A percentile compares a stretch with the other conserved stretches of the same genome.
These are phyloP conservation scores for Limonium bicolor DNA, from an alignment of 148 eudicot genomes.

Conservation along the genomic window DNA sequence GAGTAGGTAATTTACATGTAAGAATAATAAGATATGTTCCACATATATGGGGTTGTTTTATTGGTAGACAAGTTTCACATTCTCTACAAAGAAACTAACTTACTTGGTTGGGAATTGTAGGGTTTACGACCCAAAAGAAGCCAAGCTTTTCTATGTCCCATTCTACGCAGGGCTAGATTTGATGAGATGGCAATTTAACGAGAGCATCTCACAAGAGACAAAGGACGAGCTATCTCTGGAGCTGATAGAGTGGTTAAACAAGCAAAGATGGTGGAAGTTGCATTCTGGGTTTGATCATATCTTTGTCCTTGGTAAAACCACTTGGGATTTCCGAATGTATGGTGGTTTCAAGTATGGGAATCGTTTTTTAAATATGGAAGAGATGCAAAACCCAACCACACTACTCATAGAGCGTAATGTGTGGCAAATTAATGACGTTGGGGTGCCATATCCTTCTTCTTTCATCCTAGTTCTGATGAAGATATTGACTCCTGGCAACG, in stretches of 20 bases:
- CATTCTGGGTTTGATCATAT: constrained; percentile 57
- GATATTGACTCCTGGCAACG: constrained; percentile 41
- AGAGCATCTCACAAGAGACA: constrained; percentile 26
- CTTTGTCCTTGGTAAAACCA: constrained; percentile 58
- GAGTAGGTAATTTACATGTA: background rate
- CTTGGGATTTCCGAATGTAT: constrained; percentile 70
- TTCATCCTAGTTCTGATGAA: constrained; percentile 56
- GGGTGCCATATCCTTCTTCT: constrained; percentile 74
- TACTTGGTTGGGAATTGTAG: no score
- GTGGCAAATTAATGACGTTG: constrained; percentile 62
- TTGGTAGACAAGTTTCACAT: no score
- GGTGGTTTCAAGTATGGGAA: constrained; percentile 34
- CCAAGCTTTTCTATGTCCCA: constrained; percentile 71
- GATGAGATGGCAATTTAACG: constrained; percentile 63
- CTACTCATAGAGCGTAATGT: constrained; percentile 70
- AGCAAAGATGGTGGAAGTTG: constrained; percentile 30
- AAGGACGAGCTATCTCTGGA: constrained; percentile 45
- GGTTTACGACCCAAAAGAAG: constrained; percentile 35
- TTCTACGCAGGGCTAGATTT: constrained; percentile 63
- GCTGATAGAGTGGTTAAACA: constrained; percentile 42
- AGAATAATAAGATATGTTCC: background rate
- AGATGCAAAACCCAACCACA: constrained; percentile 50
- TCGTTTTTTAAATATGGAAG: constrained; percentile 30
- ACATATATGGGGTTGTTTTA: background rate
- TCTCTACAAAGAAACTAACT: no score